These are phyloP conservation scores for Meyerozyma sp. DNA, from an alignment of 1,139 yeast genomes.

Conservation along the genomic window DNA sequence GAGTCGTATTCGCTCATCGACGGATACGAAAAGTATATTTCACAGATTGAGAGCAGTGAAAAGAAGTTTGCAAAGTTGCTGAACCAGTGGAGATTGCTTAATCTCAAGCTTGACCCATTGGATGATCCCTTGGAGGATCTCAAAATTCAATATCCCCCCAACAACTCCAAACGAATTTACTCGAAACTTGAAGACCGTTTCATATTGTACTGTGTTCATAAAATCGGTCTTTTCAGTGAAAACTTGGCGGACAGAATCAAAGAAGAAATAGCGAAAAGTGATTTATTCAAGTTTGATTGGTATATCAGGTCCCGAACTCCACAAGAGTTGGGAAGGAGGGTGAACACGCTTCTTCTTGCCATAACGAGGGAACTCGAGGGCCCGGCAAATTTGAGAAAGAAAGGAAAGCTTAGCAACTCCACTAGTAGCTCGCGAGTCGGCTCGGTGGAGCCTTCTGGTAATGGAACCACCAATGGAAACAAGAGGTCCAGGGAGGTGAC, in stretches of 20 bases:
- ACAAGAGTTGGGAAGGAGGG: slow-evolving; percentile 77
- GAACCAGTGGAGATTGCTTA: slow-evolving; percentile 63
- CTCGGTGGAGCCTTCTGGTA: slow-evolving; percentile 26
- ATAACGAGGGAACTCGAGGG: slow-evolving; percentile 79
- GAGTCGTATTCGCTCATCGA: slow-evolving; percentile 63
- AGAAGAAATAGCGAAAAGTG: slow-evolving; percentile 67
- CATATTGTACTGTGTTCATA: slow-evolving; percentile 64
- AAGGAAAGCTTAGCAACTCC: slow-evolving; percentile 19
- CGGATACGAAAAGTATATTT: slow-evolving; percentile 77
- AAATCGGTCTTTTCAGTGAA: slow-evolving; percentile 70
- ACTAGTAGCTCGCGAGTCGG: slow-evolving; percentile 28
- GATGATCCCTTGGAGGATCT: slow-evolving; percentile 73
- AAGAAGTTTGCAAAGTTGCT: slow-evolving; percentile 61
- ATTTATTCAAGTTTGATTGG: slow-evolving; percentile 85
- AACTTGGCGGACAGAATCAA: slow-evolving; percentile 71
- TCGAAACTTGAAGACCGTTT: slow-evolving; percentile 86
- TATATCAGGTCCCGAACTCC: slow-evolving; percentile 80
- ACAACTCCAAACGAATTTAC: slow-evolving; percentile 80
- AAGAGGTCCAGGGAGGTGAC: neutral
- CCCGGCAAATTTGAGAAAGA: slow-evolving; percentile 41
- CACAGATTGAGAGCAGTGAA: slow-evolving; percentile 88
- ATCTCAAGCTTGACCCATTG: slow-evolving; percentile 56
- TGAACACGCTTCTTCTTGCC: slow-evolving; percentile 71
- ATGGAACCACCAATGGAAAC: slow-evolving; percentile 3
- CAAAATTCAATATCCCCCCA: slow-evolving; percentile 81